Percentiles rank a stretch among this genome's conserved stretches.
Evolutionary conservation across 441 rosid species (phyloP).

Genomic region (Populus trichocarpa): DNA sequence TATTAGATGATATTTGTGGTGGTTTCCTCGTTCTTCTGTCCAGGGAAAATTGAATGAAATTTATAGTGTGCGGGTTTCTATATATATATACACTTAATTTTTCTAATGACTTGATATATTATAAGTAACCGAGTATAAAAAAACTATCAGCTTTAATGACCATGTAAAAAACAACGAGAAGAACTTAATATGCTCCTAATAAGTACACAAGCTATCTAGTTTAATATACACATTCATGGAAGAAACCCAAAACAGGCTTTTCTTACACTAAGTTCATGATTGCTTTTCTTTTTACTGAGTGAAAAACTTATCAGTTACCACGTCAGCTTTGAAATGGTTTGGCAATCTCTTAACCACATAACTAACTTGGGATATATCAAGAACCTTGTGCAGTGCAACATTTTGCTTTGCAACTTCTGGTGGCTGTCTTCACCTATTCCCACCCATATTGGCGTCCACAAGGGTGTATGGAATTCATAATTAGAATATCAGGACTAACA

Average conservation of each 20-base stretch:
- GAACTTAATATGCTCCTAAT: neutral
- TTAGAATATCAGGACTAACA: neutral
- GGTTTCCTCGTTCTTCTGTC: neutral
- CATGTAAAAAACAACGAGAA: neutral
- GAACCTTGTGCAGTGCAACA: neutral
- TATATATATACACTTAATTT: neutral
- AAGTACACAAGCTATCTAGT: neutral
- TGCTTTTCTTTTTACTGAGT: neutral
- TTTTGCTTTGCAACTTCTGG: neutral
- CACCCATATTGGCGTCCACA: neutral
- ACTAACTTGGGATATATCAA: neutral
- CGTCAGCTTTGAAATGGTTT: neutral
- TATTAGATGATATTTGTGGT: neutral
- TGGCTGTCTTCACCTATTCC: neutral
- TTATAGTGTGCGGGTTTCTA: neutral
- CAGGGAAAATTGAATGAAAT: neutral
- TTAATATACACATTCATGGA: too few relatives aligned
- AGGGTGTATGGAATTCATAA: neutral
- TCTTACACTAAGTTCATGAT: too few relatives aligned
- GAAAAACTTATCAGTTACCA: neutral
- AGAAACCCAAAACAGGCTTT: too few relatives aligned
- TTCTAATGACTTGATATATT: neutral
- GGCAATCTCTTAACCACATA: neutral
- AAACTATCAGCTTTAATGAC: neutral
- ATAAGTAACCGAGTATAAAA: neutral